Percentiles rank a stretch among this genome's conserved stretches.
phyloP scores from a whole-genome alignment of 768 basidiomycete genomes.

The Erythrobasidium yunnanense region DNA sequence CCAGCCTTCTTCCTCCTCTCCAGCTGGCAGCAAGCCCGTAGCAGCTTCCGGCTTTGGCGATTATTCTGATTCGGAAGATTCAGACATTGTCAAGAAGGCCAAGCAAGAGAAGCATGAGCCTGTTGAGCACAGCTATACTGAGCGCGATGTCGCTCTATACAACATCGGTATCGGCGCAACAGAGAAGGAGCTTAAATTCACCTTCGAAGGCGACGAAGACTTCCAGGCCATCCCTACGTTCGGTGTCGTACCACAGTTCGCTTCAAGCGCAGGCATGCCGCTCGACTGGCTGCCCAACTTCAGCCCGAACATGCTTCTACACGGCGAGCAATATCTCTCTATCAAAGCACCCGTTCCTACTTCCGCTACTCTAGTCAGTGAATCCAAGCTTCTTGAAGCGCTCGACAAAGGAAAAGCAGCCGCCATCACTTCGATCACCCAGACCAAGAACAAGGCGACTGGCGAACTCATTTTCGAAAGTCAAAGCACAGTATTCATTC shows the following conservation, averaged over 20 bases:
- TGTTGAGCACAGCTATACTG: conserved; percentile 62
- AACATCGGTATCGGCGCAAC: conserved; percentile 91
- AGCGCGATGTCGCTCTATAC: conserved; percentile 86
- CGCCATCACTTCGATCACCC: conserved; percentile 64
- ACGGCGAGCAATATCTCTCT: conserved; percentile 89
- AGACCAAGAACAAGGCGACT: conserved; percentile 66
- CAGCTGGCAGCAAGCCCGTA: conserved; percentile 28
- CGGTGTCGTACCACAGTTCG: conserved; percentile 85
- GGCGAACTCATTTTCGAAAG: conserved; percentile 82
- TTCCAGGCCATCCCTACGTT: conserved; percentile 85
- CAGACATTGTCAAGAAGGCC: conserved; percentile 66
- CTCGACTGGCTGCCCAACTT: conserved; percentile 88
- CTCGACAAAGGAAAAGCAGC: conserved; percentile 67
- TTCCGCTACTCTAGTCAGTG: conserved; percentile 62
- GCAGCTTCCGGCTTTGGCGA: conserved; percentile 12
- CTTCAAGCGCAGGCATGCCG: conserved; percentile 55
- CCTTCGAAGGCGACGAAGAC: conserved; percentile 74
- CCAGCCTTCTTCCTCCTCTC: conserved; percentile 30
- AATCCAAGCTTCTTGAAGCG: conserved; percentile 53
- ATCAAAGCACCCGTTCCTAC: conserved; percentile 77
- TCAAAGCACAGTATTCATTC: conserved; percentile 79
- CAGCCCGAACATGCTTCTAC: conserved; percentile 94
- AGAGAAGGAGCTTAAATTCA: conserved; percentile 81
- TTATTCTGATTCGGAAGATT: conserved; percentile 61
- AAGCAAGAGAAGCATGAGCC: conserved; percentile 53